Evolutionary conservation across 768 basidiomycete genomes (phyloP), one percentile per base, ranked within the genome.

Genomic region (Antrodiella citrinella): DNA sequence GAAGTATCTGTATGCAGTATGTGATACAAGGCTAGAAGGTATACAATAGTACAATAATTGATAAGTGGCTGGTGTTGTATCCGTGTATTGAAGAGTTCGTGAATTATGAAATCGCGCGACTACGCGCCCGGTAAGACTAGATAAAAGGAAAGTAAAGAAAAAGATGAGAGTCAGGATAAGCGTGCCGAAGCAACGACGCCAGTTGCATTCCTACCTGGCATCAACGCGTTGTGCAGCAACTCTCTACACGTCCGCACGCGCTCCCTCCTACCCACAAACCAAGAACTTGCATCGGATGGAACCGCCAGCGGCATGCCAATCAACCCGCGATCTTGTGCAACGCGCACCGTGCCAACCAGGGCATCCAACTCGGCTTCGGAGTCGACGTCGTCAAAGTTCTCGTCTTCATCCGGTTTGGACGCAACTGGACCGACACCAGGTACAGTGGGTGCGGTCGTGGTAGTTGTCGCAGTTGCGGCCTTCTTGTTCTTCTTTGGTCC

Each of bases 341-440:
- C 62, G 45, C 77, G 72, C 23, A 90, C 77, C 9, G 80, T 80
- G 49, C 72, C 73, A 23, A 85, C 75, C 21, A 92, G 71, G 12
- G 80, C 77, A 47, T 93, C 91, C 44, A 92, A 71, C 66, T 93
- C 91, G 9, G 80, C 82, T 58, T 92, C 90, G 3, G 89, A 91
- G 62, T 92, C 89, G 54, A 92, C 54, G 51, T 89, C 84, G 45
- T 86, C 85, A 47, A 85, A 65, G 54, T 90, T 84, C 62, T 90
- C 86, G 39, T 74, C 73, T 3, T 67, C 70, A 45, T 84, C 84
- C 18, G 78, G 85, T 35, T 15, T 7, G 15, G 30, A 15, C 3
- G 75, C 78, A 26, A 71, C 78, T 1, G 69, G 73, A 44, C 77
- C 64, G 12, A 76, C 72, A 3, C 72, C 72, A 0, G 74, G 70